These are phyloP conservation scores for Bolboschoenoplectus hybrid DNA, from an alignment of 202 grass and related monocot genomes.

Conservation along the genomic window DNA sequence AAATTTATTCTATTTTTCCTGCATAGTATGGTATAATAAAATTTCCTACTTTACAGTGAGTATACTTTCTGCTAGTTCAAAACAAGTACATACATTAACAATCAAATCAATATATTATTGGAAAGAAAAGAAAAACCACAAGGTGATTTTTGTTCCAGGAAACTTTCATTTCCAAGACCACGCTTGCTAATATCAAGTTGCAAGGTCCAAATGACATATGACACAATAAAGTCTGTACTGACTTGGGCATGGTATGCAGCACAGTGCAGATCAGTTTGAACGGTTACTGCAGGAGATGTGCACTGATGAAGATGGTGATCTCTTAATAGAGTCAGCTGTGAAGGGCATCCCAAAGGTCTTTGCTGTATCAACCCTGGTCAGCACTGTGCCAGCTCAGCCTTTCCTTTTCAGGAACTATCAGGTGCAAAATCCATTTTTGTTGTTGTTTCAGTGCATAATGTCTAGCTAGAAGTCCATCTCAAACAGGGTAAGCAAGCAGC, in stretches of 20 bases:
- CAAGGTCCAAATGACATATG: conserved; percentile 27
- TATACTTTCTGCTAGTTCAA: not conserved
- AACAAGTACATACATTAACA: not conserved
- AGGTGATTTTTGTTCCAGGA: not conserved
- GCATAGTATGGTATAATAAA: not conserved
- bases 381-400: conserved; percentile 89
- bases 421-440: conserved; percentile 49
- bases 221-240: conserved; percentile 25
- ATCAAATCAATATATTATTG: not conserved
- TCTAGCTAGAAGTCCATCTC: conserved; percentile 35
- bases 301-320: conserved; percentile 89
- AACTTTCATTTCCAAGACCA: not conserved
- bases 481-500: conserved; percentile 16
- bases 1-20: not conserved
- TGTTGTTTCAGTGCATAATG: conserved; percentile 41
- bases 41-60: not conserved
- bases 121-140: not conserved
- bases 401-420: conserved; percentile 97
- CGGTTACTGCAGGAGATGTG: conserved; percentile 92
- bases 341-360: conserved; percentile 96
- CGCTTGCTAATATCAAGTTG: not conserved
- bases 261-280: conserved; percentile 99
- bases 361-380: conserved; percentile 95
- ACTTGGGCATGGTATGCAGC: conserved; percentile 63
- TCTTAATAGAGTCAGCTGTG: conserved; percentile 96